Conservation (phyloP, 345 rosid genomes). For the Populus tremula region DNA sequence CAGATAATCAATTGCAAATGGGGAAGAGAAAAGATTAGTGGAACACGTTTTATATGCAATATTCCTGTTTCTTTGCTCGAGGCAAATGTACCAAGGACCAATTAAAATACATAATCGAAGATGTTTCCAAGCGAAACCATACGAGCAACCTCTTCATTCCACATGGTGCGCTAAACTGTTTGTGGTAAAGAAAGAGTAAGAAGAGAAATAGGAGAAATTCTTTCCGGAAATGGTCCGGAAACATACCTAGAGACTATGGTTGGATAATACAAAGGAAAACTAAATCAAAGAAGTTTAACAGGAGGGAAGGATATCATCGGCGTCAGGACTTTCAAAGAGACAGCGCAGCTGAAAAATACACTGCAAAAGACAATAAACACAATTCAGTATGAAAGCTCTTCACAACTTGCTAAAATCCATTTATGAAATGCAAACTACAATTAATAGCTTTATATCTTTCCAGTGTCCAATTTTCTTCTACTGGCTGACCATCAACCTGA, state of each 20-base stretch:
- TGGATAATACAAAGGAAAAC: neutral
- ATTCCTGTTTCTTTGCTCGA: neutral
- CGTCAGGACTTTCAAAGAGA: neutral
- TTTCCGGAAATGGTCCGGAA: neutral
- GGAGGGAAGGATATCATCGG: neutral
- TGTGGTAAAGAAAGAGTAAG: neutral
- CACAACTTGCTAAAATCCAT: neutral
- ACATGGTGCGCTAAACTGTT: neutral
- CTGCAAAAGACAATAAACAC: constrained; percentile 16
- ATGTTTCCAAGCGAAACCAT: neutral
- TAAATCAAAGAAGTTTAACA: neutral
- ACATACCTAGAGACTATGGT: neutral
- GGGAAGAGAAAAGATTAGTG: neutral
- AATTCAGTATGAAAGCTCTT: neutral
- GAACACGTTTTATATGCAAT: neutral
- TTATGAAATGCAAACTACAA: neutral
- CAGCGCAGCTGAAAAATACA: constrained; percentile 8
- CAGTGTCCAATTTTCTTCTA: neutral
- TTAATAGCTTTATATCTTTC: neutral
- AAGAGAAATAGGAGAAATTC: neutral
- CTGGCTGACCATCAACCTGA: neutral
- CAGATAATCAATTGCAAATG: neutral
- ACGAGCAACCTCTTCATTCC: neutral
- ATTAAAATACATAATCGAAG: no score
- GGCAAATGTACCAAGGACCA: neutral